Conservation (phyloP, 495 filamentous ascomycete species). For the Daldinia decipiens region DNA sequence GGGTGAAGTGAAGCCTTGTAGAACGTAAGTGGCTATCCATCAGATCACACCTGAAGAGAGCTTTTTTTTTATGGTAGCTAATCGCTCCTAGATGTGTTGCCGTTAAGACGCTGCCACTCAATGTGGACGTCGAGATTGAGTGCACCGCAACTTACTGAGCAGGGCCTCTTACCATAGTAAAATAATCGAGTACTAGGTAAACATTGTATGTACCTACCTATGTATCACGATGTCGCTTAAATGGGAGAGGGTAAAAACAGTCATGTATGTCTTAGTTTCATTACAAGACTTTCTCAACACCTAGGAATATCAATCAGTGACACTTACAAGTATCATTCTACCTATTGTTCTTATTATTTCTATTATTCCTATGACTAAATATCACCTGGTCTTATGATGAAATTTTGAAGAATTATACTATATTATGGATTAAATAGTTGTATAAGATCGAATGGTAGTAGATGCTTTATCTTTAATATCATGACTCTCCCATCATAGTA, state of each 20-base stretch:
- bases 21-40: slow-evolving; percentile 48
- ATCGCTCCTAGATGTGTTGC: slow-evolving; percentile 71
- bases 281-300: neutral
- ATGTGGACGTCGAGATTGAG: slow-evolving; percentile 82
- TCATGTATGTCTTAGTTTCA: neutral
- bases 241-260: neutral
- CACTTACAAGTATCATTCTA: neutral
- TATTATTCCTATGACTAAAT: neutral
- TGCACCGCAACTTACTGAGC: slow-evolving; percentile 57
- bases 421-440: too few species aligned
- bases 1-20: slow-evolving; percentile 69
- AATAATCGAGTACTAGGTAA: neutral
- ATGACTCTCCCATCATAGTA: neutral
- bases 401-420: neutral
- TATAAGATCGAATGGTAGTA: too few species aligned
- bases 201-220: too few species aligned
- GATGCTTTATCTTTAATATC: neutral
- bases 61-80: slow-evolving; percentile 45
- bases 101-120: slow-evolving; percentile 78
- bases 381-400: neutral
- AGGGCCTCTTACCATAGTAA: slow-evolving; percentile 2
- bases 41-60: neutral
- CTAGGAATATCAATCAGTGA: neutral
- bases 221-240: neutral
- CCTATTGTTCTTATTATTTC: too few species aligned